These are phyloP conservation scores for Candida sanyiensis DNA, from an alignment of 805 yeast genomes.

Conservation along the genomic window DNA sequence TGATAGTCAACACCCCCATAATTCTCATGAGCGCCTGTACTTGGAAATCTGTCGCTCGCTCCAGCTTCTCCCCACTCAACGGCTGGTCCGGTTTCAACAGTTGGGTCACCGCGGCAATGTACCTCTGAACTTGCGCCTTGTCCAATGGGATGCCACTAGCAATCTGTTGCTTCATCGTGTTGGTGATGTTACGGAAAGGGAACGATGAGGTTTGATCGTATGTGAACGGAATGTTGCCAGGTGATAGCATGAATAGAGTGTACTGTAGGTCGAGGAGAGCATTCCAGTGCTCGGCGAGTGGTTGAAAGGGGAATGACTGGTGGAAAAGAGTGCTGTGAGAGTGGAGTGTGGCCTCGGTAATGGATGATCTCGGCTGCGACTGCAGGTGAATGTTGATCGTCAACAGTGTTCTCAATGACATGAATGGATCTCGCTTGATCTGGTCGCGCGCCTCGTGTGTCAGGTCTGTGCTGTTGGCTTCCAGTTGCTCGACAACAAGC, in stretches of 20 bases:
- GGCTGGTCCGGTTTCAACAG: conserved; percentile 11
- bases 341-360: background rate
- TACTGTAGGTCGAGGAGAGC: conserved; percentile 13
- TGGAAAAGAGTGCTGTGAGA: background rate
- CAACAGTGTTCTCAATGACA: conserved; percentile 1
- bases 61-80: conserved; percentile 5
- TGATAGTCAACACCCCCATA: conserved; percentile 10
- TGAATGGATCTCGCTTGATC: conserved; percentile 1
- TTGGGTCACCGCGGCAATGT: conserved; percentile 1
- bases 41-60: conserved; percentile 5
- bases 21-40: conserved; percentile 11
- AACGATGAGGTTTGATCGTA: conserved; percentile 6
- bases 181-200: conserved; percentile 6
- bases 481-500: background rate
- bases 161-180: conserved; percentile 13
- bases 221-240: background rate
- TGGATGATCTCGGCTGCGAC: background rate
- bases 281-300: conserved; percentile 10
- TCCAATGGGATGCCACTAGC: conserved; percentile 17
- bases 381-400: background rate
- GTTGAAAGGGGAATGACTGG: background rate
- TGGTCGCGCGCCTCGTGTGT: background rate
- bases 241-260: conserved; percentile 11
- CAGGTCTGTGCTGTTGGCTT: background rate
- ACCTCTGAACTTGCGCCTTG: conserved; percentile 9